Conservation (phyloP, 495 filamentous ascomycete genomes). For the Penicillium cataractarum region DNA sequence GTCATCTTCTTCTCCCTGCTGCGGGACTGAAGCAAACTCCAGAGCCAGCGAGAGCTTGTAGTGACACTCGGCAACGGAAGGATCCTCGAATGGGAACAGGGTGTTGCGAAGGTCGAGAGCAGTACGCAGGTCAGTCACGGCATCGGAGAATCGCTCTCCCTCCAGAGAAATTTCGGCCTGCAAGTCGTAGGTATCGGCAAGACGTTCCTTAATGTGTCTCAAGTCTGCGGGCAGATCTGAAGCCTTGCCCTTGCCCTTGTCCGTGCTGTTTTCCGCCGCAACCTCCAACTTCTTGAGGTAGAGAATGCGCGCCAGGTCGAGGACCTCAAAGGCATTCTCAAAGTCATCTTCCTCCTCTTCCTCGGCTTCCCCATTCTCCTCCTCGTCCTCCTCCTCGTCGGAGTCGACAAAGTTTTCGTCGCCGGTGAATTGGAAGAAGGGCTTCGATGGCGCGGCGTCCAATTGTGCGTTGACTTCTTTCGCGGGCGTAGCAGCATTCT, state of each 20-base stretch:
- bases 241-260: slow-evolving; percentile 50
- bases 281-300: slow-evolving; percentile 62
- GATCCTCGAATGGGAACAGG: slow-evolving; percentile 77
- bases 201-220: slow-evolving; percentile 73
- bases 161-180: slow-evolving; percentile 94
- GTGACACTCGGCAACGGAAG: slow-evolving; percentile 87
- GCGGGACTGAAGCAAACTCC: slow-evolving; percentile 85
- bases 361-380: slow-evolving; percentile 44
- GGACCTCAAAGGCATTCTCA: slow-evolving; percentile 83
- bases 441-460: slow-evolving; percentile 56
- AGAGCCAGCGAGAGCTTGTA: slow-evolving; percentile 94
- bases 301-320: slow-evolving; percentile 87
- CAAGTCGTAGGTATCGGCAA: slow-evolving; percentile 89
- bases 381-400: slow-evolving; percentile 75
- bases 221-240: slow-evolving; percentile 51
- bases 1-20: slow-evolving; percentile 48
- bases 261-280: slow-evolving; percentile 43
- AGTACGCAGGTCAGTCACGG: slow-evolving; percentile 76
- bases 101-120: slow-evolving; percentile 74
- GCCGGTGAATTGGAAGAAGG: slow-evolving; percentile 88
- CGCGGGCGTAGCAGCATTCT: slow-evolving; percentile 29
- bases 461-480: slow-evolving; percentile 42
- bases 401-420: slow-evolving; percentile 87
- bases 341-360: slow-evolving; percentile 83
- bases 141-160: slow-evolving; percentile 83